A percentile compares a stretch with the other conserved stretches of the same genome.
Evolutionary conservation across 2,329 filamentous ascomycete species (phyloP).

Genomic region (Pseudonectria buxi): DNA sequence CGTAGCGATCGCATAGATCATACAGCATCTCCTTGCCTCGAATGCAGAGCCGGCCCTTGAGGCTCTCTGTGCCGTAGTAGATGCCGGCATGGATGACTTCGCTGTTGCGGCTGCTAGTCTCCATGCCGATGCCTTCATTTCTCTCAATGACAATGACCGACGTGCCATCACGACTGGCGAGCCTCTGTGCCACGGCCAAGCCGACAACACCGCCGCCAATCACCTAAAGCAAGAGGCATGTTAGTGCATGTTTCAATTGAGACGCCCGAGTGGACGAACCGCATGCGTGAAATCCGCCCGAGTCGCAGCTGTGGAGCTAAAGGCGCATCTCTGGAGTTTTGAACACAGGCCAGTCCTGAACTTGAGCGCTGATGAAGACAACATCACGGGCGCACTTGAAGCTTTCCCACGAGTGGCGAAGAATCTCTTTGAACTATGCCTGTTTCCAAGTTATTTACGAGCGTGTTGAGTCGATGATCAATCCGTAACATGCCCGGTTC

Average conservation of each 20-base stretch:
- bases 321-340: conserved; percentile 16
- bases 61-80: conserved; percentile 70
- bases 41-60: conserved; percentile 83
- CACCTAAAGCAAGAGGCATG: conserved; percentile 31
- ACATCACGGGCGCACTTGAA: not conserved
- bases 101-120: conserved; percentile 85
- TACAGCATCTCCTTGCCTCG: conserved; percentile 73
- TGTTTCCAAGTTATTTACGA: too few species aligned
- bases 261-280: conserved; percentile 24
- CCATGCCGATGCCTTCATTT: conserved; percentile 67
- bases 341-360: not conserved
- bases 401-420: not conserved
- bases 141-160: conserved; percentile 76
- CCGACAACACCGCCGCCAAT: conserved; percentile 64
- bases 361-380: not conserved
- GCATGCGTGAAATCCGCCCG: conserved; percentile 40
- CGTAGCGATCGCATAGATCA: conserved; percentile 59
- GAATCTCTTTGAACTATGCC: too few species aligned
- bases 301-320: conserved; percentile 29
- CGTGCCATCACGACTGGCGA: conserved; percentile 56
- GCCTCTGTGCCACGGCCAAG: conserved; percentile 67
- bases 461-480: too few species aligned
- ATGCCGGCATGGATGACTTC: conserved; percentile 96
- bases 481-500: too few species aligned
- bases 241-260: not conserved